Percentiles rank a stretch among this genome's conserved stretches.
Evolutionary conservation across 83 land plant species (phyloP).

Genomic region (Larix sibirica): DNA sequence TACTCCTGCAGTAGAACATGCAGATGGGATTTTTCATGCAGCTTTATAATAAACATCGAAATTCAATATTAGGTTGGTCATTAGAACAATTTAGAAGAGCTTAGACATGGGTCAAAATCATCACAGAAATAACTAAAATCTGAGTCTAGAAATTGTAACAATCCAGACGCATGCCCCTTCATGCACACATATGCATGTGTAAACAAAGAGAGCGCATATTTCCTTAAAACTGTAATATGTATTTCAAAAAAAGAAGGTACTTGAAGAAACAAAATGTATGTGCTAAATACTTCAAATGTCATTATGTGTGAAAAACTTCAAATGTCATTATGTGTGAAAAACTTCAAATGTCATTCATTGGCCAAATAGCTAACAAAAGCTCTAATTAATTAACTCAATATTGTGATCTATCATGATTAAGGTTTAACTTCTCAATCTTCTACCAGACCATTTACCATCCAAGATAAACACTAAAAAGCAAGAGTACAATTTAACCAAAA

Average conservation of each 20-base stretch:
- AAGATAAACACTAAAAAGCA: background rate
- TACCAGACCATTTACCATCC: background rate
- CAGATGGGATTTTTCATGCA: too few relatives aligned
- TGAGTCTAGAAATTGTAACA: background rate
- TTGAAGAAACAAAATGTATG: background rate
- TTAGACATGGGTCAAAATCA: background rate
- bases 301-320: too few relatives aligned
- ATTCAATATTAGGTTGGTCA: background rate
- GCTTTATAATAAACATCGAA: background rate
- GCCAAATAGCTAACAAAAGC: conserved; percentile 2
- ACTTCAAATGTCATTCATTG: background rate
- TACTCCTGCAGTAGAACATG: background rate
- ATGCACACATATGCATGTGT: background rate
- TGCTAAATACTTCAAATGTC: too few relatives aligned
- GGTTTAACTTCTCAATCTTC: background rate
- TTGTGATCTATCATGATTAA: background rate
- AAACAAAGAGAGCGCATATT: background rate
- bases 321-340: too few relatives aligned
- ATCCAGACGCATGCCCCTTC: background rate
- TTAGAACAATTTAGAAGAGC: too few relatives aligned
- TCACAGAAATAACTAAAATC: background rate
- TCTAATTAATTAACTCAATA: background rate
- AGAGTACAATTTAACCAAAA: conserved; percentile 4
- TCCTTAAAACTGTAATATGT: background rate
- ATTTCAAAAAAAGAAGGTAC: background rate